Evolutionary conservation across 208 protist species (phyloP), one percentile per base, ranked within the genome.

Genomic region (Crithidia expoeki): DNA sequence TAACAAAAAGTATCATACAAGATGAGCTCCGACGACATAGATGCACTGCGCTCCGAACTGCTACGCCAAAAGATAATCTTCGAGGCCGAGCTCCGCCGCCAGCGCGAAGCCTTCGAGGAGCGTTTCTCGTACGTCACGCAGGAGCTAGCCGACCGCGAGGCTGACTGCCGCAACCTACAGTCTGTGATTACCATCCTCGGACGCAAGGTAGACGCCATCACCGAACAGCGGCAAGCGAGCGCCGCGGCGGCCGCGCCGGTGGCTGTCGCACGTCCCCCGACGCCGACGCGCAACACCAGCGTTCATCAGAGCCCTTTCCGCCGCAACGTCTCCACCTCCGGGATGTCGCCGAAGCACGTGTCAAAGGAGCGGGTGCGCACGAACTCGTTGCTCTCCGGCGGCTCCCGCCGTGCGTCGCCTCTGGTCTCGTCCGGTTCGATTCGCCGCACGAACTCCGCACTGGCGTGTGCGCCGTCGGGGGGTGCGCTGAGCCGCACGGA

Each of bases 41-140:
- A 95, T 38, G 80, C 80, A 17, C 88, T 97, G 28, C 86, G 90
- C 21, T 84, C 88, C 4, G 89, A 97, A 75, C 78, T 97, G 52
- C 84, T 97, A 12, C 80, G 92, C 10, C 92, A 97, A 65, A 94
- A 93, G 53, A 88, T 95, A 33, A 93, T 95, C 28, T 94, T 97
- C 47, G 90, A 94, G 56, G 85, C 85, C 11, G 89, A 97, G 72
- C 79, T 97, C 30, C 85, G 85, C 2, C 86, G 92, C 19, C 89
- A 95, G 63, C 79, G 90, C 25, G 88, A 97, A 34, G 50, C 52
- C 25, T 94, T 94, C 63, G 90, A 94, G 30, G 85, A 91, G 74
- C 85, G 81, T 11, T 57, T 95, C 1, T 44, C 75, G 5, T 27
- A 60, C 21, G 65, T 94, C 46, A 40, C 85, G 12, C 74, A 91